These are phyloP conservation scores for Euphorbia schlechtendalii DNA, from an alignment of 441 rosid species.

Conservation along the genomic window DNA sequence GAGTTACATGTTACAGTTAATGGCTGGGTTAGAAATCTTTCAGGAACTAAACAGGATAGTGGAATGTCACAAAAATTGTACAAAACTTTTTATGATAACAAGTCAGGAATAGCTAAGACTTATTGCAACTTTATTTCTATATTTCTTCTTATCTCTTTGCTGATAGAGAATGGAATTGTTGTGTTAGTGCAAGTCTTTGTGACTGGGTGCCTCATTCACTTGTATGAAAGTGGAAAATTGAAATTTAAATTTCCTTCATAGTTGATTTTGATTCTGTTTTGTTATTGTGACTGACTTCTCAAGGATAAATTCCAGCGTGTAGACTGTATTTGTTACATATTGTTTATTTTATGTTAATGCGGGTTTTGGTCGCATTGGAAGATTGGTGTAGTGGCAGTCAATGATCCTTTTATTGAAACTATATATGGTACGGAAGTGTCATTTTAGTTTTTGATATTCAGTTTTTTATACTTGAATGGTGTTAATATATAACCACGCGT, in stretches of 20 bases:
- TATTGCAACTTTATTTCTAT: neutral
- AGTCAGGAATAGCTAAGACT: neutral
- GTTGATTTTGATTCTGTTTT: neutral
- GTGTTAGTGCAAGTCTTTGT: neutral
- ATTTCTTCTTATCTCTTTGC: neutral
- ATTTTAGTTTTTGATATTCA: neutral
- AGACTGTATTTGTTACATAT: neutral
- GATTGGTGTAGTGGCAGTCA: conserved; percentile 86
- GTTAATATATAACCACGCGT: neutral
- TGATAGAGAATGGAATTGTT: neutral
- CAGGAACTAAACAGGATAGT: neutral
- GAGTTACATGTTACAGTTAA: neutral
- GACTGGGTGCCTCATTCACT: neutral
- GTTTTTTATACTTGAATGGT: neutral
- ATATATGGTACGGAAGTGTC: conserved; percentile 68
- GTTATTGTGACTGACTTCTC: neutral
- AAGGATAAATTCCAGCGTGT: neutral
- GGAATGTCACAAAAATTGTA: neutral
- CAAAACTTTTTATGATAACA: neutral
- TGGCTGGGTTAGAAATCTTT: neutral
- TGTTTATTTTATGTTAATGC: conserved; percentile 16
- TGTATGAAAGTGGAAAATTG: neutral
- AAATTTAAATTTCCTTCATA: neutral
- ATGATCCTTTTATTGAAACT: conserved; percentile 90
- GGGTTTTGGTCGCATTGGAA: conserved; percentile 99